Evolutionary conservation across 1,139 yeast species (phyloP), one percentile per base, ranked within the genome.

Genomic region (Diutina neorugosa): DNA sequence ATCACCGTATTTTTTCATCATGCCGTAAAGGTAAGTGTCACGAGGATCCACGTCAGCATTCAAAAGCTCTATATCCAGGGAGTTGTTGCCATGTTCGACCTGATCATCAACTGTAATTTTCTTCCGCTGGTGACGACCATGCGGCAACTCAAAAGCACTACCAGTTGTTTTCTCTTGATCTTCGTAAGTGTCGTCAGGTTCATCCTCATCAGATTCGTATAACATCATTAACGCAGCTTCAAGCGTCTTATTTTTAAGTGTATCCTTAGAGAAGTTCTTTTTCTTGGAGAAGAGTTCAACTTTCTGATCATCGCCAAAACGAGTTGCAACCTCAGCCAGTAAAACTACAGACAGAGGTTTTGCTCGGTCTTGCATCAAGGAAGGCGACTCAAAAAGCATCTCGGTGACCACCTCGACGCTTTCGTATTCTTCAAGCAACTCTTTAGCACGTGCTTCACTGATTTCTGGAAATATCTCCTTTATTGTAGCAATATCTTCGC

Each of bases 101-200:
- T 58, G 59, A 8, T 61, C 62, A 1, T 55, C 55, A 4, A 62
- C 47, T 19, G 55, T 53, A 20, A 53, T 51, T 46, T 55, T 54
- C 19, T 53, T 54, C 37, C 14, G 12, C 42, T 49, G 25, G 20
- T 50, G 27, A 18, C 44, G 46, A 9, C 19, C 23, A 14, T 23
- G 27, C 12, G 37, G 44, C n/a, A 16, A 12, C 25, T 31, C 41
- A 46, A 42, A 25, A 7, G 41, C 47, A 12, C 47, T 14, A 4
- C 42, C 43, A 11, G 40, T 42, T 2, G 76, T 69, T 54, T 63
- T 63, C 55, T 84, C 94, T 42, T 84, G 85, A 49, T 85, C 95
- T 53, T 80, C 85, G 62, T 88, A 88, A 0, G 95, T 86, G 60
- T 89, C 96, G 63, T 88, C 96, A 2, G 86, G 82, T 58, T 86